phyloP scores from a whole-genome alignment of 1,284 basidiomycete genomes.

The Albatrellus sp. region DNA sequence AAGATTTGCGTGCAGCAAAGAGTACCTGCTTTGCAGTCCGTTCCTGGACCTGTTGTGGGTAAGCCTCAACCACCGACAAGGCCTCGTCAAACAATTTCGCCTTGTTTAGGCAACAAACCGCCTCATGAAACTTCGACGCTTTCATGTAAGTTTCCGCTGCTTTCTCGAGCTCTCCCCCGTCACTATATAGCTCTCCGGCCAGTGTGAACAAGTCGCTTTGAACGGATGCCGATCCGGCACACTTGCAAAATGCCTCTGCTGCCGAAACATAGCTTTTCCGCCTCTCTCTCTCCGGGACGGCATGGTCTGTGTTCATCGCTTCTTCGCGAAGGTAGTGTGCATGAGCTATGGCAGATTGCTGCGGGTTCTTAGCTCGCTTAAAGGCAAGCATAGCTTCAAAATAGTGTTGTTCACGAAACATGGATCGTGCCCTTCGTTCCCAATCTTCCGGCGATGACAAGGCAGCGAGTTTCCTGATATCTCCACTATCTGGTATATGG shows the following conservation, averaged over 20 bases:
- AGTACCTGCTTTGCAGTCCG: slow-evolving; percentile 28
- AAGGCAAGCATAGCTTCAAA: slow-evolving; percentile 51
- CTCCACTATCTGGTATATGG: background rate
- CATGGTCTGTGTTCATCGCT: slow-evolving; percentile 16
- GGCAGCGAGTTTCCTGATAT: slow-evolving; percentile 34
- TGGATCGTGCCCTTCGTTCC: slow-evolving; percentile 33
- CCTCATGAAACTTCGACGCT: slow-evolving; percentile 22
- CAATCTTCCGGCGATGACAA: slow-evolving; percentile 40
- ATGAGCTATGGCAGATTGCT: slow-evolving; percentile 31
- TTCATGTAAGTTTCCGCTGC: slow-evolving; percentile 7
- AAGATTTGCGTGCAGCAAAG: slow-evolving; percentile 37
- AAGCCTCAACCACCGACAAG: slow-evolving; percentile 27
- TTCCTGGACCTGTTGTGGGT: slow-evolving; percentile 21
- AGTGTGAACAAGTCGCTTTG: background rate
- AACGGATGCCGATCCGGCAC: background rate
- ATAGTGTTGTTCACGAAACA: slow-evolving; percentile 46
- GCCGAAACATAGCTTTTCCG: slow-evolving; percentile 19
- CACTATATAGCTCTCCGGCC: no score
- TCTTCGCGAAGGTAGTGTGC: slow-evolving; percentile 32
- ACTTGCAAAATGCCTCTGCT: slow-evolving; percentile 35
- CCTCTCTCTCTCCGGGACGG: background rate
- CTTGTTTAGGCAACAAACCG: slow-evolving; percentile 35
- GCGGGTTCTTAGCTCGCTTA: slow-evolving; percentile 32
- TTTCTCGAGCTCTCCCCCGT: no score
- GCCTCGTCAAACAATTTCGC: slow-evolving; percentile 41